Evolutionary conservation across 2,329 filamentous ascomycete genomes (phyloP), one percentile per base, ranked within the genome.

Genomic region (Fusarium zealandicum): DNA sequence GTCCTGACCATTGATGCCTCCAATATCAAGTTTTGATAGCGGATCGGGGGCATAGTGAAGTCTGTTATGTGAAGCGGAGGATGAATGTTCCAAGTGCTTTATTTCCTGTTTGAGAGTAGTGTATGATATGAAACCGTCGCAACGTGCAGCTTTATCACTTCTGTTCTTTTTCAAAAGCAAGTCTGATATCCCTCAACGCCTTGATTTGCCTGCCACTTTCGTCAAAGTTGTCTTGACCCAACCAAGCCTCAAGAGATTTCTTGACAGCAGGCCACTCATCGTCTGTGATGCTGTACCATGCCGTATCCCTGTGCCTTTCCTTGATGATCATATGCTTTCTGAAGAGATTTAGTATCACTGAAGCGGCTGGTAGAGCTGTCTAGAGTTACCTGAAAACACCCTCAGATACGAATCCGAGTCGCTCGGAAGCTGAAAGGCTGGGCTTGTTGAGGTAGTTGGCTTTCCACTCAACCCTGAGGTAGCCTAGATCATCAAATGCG

Each of bases 401-500:
- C 67, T 89, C 86, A 61, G 72, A 83, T 0, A 68, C 69, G 60
- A 88, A 89, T 0, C 86, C 86, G 8, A 87, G 67, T 3, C 86
- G 72, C 59, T 72, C 51, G 1, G 86, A 86, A 0, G 86, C 85
- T 4, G 77, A 72, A 12, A 76, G 72, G 37, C 82, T 86, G 1
- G 79, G 73, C 30, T 62, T 73, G 64, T 89, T 89, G 10, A 84
- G 70, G 13, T 75, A 61, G 65, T 88, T 79, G 46, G 82, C 84
- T 63, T 88, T 89, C 85, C 86, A 89, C 68, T 88, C 85, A 4
- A 86, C 78, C 7, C 86, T 74, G 4, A 79, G 69, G 65, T 83
- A 86, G 0, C 80, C 76, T 17, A 87, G 66, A 2, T 77, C 74
- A 4, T 82, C 64, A 59, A 88, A 83, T 0, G 78, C 78, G 48